Conservation (phyloP, 805 yeast genomes). For the Nakazawaea molendinolei region DNA sequence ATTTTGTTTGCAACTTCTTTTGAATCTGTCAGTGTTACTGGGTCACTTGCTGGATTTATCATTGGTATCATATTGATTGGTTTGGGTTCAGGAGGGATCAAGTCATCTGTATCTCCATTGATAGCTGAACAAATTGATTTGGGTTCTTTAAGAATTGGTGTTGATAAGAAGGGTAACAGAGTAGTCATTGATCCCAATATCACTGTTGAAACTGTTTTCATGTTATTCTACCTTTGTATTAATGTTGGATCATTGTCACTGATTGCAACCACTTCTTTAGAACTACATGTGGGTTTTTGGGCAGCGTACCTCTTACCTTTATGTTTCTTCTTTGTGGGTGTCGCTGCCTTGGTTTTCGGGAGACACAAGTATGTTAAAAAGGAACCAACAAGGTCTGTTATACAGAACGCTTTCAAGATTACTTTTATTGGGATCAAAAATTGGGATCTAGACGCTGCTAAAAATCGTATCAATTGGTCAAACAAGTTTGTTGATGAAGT, state of each 20-base stretch:
- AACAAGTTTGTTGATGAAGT: slow-evolving; percentile 74
- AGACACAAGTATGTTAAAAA: slow-evolving; percentile 24
- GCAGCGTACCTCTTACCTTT: slow-evolving; percentile 71
- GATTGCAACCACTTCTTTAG: slow-evolving; percentile 72
- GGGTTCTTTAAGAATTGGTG: slow-evolving; percentile 15
- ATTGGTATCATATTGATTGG: slow-evolving; percentile 57
- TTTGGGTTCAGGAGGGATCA: slow-evolving; percentile 76
- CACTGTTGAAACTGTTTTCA: slow-evolving; percentile 67
- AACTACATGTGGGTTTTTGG: slow-evolving; percentile 59
- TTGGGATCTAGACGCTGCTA: slow-evolving; percentile 13
- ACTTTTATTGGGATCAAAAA: slow-evolving; percentile 13
- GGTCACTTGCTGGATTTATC: slow-evolving; percentile 59
- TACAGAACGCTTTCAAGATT: slow-evolving; percentile 43
- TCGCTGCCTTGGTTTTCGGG: slow-evolving; percentile 45
- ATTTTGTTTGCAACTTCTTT: slow-evolving; percentile 64
- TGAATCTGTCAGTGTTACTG: slow-evolving; percentile 44
- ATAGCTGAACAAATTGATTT: slow-evolving; percentile 41
- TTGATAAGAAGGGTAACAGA: slow-evolving; percentile 7
- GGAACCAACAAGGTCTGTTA: slow-evolving; percentile 56
- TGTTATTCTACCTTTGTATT: slow-evolving; percentile 71
- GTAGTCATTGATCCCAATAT: slow-evolving; percentile 49
- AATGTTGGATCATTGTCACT: slow-evolving; percentile 72
- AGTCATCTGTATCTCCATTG: slow-evolving; percentile 67
- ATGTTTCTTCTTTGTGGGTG: slow-evolving; percentile 57
- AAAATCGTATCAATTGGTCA: slow-evolving; percentile 41